Base-by-base conservation (phyloP, 352 stramenopile genomes). In the Pythium monospermum region DNA sequence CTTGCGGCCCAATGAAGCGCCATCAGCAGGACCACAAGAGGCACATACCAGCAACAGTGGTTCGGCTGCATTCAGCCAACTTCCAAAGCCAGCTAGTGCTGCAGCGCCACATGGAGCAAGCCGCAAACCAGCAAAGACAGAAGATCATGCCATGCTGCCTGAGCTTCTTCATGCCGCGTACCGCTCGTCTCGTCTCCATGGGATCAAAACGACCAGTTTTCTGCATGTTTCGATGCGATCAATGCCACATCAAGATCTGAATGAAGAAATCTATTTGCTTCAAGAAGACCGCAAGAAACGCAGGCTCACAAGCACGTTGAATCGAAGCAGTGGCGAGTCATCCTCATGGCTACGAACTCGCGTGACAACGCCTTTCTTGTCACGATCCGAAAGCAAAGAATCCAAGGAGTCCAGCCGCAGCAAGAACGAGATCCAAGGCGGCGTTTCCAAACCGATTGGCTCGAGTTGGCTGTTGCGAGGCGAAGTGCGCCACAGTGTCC, bases 131-230 rank as follows among this genome's bases (percentile, higher is more conserved):
- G n/a, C n/a, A n/a, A n/a, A n/a, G n/a, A n/a, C n/a, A 43, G 25
- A 26, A 28, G 6, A 19, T 64, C 13, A 21, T 33, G 11, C 54
- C 28, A 61, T n/a, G 67, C 32, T 53, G 42, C n/a, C 71, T 43
- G 68, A 86, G 22, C 44, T 91, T 1, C 22, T 88, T 27, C 68
- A 71, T 18, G 73, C 71, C 22, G 73, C 73, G 2, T 87, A 88
- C 35, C 76, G 75, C 12, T 64, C 68, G 3, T 54, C 76, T 39
- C 66, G 75, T 18, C 43, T 88, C 12, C 66, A 87, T 31, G 66
- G 59, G 1, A 71, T 91, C 48, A 78, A 78, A 11, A 66, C 71
- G 1, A 80, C 73, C 3, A 85, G 79, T 37, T 91, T 87, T 26
- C 59, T 84, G 8, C 68, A 78, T 4, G 46, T 91, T 1, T 71